Percentiles rank a stretch among this genome's conserved stretches.
Evolutionary conservation across 2,329 filamentous ascomycete genomes (phyloP).

Genomic region (Fusarium austroafricanum): DNA sequence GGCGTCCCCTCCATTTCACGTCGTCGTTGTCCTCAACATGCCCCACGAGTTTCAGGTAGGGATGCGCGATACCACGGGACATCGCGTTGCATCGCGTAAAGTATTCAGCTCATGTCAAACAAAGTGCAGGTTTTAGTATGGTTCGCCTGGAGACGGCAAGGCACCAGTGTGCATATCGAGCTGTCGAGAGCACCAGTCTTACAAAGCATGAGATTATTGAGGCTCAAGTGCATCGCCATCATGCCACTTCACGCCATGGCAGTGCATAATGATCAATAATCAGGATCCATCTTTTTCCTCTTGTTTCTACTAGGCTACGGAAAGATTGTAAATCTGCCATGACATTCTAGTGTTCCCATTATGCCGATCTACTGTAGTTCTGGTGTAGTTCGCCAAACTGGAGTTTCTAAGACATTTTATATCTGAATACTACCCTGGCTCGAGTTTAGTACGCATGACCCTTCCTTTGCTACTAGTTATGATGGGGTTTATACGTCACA

Average conservation of each 20-base stretch:
- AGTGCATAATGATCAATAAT: conserved; percentile 5
- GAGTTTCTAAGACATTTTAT: conserved; percentile 21
- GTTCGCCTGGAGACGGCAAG: conserved; percentile 26
- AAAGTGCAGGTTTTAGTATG: neutral
- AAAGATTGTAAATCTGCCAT: neutral
- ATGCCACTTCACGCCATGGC: conserved; percentile 25
- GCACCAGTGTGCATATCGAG: conserved; percentile 15
- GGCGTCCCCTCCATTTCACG: conserved; percentile 25
- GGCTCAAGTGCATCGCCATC: conserved; percentile 22
- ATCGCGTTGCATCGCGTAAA: conserved; percentile 34
- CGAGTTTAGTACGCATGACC: conserved; percentile 12
- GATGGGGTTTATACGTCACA: conserved; percentile 8
- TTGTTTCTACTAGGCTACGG: neutral
- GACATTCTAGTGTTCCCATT: neutral
- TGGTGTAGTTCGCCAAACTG: neutral
- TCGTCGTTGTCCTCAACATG: conserved; percentile 17
- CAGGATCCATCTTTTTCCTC: neutral
- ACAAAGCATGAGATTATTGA: conserved; percentile 22
- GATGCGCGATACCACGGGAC: conserved; percentile 37
- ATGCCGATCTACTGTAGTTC: neutral
- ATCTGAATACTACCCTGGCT: conserved; percentile 18
- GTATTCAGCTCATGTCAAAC: conserved; percentile 3
- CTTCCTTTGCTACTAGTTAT: neutral
- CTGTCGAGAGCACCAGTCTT: conserved; percentile 2
- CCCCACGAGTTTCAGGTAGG: conserved; percentile 16